Conservation (phyloP, 805 yeast species). For the Candida berthetii region DNA sequence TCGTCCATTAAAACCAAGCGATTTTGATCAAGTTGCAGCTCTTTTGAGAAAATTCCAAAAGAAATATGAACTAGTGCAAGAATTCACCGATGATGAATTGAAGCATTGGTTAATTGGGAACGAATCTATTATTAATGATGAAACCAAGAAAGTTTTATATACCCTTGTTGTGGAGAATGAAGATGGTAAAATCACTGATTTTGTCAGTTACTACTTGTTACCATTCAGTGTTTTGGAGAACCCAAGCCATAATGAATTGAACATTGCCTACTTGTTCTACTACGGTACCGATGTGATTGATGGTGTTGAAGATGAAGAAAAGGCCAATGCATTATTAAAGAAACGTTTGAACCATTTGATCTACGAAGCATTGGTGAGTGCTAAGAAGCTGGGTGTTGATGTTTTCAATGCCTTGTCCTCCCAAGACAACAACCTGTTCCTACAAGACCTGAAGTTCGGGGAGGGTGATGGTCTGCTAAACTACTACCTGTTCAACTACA, state of each 20-base stretch:
- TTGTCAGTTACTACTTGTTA: slow-evolving; percentile 81
- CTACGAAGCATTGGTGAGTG: slow-evolving; percentile 69
- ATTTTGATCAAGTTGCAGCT: slow-evolving; percentile 56
- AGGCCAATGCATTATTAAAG: slow-evolving; percentile 38
- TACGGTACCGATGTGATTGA: slow-evolving; percentile 63
- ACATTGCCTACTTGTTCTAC: slow-evolving; percentile 85
- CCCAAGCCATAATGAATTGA: slow-evolving; percentile 56
- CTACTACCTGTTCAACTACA: slow-evolving; percentile 89
- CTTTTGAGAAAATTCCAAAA: slow-evolving; percentile 59
- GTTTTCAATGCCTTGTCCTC: slow-evolving; percentile 91
- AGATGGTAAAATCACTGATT: slow-evolving; percentile 69
- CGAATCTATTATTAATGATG: slow-evolving; percentile 25
- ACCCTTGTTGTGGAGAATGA: slow-evolving; percentile 67
- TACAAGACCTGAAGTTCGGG: slow-evolving; percentile 82
- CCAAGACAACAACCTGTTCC: slow-evolving; percentile 82
- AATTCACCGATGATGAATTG: slow-evolving; percentile 62
- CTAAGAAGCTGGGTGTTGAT: slow-evolving; percentile 67
- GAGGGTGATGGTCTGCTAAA: slow-evolving; percentile 90
- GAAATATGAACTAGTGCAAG: slow-evolving; percentile 69
- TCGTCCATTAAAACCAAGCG: slow-evolving; percentile 44
- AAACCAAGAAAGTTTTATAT: slow-evolving; percentile 46
- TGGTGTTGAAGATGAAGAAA: slow-evolving; percentile 23
- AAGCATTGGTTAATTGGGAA: slow-evolving; percentile 77
- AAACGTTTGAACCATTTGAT: slow-evolving; percentile 57
- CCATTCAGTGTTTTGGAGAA: slow-evolving; percentile 81